A percentile compares a stretch with the other conserved stretches of the same genome.
phyloP scores from a whole-genome alignment of 2,329 filamentous ascomycete species.

The Epichloe sp. region DNA sequence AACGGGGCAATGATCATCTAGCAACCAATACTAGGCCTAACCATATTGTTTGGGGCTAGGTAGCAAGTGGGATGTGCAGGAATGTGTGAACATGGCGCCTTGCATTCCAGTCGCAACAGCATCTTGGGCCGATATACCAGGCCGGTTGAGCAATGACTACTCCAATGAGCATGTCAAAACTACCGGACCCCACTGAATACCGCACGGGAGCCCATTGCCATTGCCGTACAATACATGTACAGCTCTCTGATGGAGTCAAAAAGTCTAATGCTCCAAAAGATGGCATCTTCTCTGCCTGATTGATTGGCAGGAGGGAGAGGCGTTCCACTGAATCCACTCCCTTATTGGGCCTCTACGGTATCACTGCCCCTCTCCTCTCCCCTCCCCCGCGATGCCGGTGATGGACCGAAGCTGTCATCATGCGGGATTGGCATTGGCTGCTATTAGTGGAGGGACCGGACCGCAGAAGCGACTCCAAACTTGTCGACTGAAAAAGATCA shows the following conservation, averaged over 20 bases:
- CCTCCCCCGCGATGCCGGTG: neutral
- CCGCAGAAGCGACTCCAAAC: neutral
- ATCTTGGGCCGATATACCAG: conserved; percentile 3
- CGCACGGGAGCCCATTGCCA: conserved; percentile 1
- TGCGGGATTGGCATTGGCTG: conserved; percentile 3
- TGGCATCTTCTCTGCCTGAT: neutral
- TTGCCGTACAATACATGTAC: neutral
- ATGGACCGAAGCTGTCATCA: neutral
- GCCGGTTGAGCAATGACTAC: neutral
- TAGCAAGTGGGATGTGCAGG: conserved; percentile 5
- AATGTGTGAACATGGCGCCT: conserved; percentile 7
- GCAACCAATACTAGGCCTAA: conserved; percentile 5
- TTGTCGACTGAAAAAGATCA: neutral
- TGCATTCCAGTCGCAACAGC: conserved; percentile 7
- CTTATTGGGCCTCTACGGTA: neutral
- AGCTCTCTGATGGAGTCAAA: neutral
- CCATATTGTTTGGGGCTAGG: conserved; percentile 5
- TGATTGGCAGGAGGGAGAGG: neutral
- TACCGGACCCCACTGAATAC: conserved; percentile 1
- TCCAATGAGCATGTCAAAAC: conserved; percentile 1
- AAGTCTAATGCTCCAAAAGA: neutral
- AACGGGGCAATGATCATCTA: conserved; percentile 7
- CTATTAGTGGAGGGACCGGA: neutral
- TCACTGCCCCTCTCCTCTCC: neutral
- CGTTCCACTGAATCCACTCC: neutral